These are phyloP conservation scores for Metarhizium sp. DNA, from an alignment of 2,329 filamentous ascomycete genomes.

Conservation along the genomic window DNA sequence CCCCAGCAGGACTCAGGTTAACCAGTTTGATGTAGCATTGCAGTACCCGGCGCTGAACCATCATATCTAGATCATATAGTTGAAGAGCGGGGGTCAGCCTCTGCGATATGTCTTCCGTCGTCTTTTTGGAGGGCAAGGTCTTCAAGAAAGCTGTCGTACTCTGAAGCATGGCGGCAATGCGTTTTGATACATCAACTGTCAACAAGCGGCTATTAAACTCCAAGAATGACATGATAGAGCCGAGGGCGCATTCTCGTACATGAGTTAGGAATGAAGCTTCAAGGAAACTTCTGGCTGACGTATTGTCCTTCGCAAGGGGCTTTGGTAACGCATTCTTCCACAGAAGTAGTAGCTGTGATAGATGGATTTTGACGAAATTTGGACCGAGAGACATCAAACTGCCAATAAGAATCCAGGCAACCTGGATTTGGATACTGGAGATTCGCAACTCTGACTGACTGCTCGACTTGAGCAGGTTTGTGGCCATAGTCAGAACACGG, in stretches of 20 bases:
- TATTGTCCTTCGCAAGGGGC: slow-evolving; percentile 86
- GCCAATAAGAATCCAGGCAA: slow-evolving; percentile 95
- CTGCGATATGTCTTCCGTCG: slow-evolving; percentile 77
- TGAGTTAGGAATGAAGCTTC: slow-evolving; percentile 92
- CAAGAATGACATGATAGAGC: slow-evolving; percentile 84
- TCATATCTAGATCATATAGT: slow-evolving; percentile 79
- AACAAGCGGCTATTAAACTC: slow-evolving; percentile 87
- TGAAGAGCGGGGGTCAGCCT: slow-evolving; percentile 78
- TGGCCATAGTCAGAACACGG: slow-evolving; percentile 82
- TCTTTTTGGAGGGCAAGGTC: slow-evolving; percentile 73
- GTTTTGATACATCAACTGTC: slow-evolving; percentile 87
- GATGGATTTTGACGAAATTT: slow-evolving; percentile 97
- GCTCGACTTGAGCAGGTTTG: slow-evolving; percentile 83
- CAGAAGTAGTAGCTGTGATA: slow-evolving; percentile 82
- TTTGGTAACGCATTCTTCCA: slow-evolving; percentile 98
- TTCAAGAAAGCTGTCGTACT: slow-evolving; percentile 88
- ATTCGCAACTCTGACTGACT: slow-evolving; percentile 83
- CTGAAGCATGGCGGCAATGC: slow-evolving; percentile 88
- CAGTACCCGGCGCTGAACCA: slow-evolving; percentile 86
- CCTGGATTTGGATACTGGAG: slow-evolving; percentile 90
- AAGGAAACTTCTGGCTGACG: slow-evolving; percentile 69
- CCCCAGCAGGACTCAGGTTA: slow-evolving; percentile 75
- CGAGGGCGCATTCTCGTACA: slow-evolving; percentile 87
- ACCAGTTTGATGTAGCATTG: slow-evolving; percentile 93
- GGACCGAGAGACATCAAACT: slow-evolving; percentile 93